These are phyloP conservation scores for Fusarium secorum DNA, from an alignment of 2,329 filamentous ascomycete genomes.

Conservation along the genomic window DNA sequence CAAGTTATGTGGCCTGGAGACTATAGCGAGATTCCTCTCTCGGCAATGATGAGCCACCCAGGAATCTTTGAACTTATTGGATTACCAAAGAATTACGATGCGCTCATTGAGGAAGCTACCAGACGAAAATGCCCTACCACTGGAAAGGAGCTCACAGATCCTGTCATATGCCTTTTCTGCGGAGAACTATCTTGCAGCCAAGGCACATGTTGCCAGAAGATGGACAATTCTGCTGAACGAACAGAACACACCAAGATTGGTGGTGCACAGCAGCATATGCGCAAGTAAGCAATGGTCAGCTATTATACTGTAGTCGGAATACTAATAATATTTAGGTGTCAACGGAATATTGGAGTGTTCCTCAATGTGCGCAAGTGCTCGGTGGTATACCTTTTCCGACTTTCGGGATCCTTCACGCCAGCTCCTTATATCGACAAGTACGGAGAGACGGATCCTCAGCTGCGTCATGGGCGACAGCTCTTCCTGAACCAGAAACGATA, in stretches of 20 bases:
- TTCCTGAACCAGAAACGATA: slow-evolving; percentile 95
- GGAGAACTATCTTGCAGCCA: slow-evolving; percentile 97
- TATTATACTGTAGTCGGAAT: not conserved
- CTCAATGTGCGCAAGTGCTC: slow-evolving; percentile 97
- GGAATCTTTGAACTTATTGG: slow-evolving; percentile 94
- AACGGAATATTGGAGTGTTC: slow-evolving; percentile 89
- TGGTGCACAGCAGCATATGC: slow-evolving; percentile 90
- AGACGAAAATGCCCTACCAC: slow-evolving; percentile 84
- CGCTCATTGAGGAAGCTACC: slow-evolving; percentile 90
- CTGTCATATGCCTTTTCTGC: slow-evolving; percentile 91
- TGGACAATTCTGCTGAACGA: slow-evolving; percentile 56
- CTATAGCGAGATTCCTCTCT: slow-evolving; percentile 45
- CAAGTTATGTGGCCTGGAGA: slow-evolving; percentile 55
- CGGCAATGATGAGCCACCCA: slow-evolving; percentile 74
- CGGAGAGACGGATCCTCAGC: slow-evolving; percentile 91
- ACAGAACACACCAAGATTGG: slow-evolving; percentile 66
- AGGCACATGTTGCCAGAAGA: slow-evolving; percentile 85
- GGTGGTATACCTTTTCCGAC: slow-evolving; percentile 83
- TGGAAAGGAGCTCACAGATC: slow-evolving; percentile 89
- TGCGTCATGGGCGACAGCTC: slow-evolving; percentile 86
- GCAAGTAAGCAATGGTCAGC: slow-evolving; percentile 66
- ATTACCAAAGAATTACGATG: slow-evolving; percentile 89
- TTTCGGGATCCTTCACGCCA: slow-evolving; percentile 81
- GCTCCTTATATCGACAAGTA: slow-evolving; percentile 96
- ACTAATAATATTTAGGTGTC: slow-evolving; percentile 70